These are phyloP conservation scores for Echinosophora koreensis DNA, from an alignment of 306 rosid species.

Conservation along the genomic window DNA sequence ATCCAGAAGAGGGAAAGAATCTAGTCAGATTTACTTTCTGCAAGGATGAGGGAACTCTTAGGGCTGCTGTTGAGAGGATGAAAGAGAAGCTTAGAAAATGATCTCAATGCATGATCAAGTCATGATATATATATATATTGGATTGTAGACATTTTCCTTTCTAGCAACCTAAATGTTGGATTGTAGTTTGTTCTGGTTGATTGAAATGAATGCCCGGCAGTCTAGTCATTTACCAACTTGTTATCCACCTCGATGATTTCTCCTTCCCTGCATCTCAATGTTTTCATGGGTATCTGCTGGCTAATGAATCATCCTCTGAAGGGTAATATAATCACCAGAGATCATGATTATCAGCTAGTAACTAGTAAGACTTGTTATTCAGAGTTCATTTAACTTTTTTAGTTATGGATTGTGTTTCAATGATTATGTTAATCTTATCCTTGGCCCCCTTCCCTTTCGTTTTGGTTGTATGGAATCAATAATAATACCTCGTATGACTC, in stretches of 20 bases:
- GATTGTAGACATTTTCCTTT: conserved; percentile 62
- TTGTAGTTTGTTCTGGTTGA: conserved; percentile 27
- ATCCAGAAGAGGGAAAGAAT: conserved; percentile 96
- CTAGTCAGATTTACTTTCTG: conserved; percentile 88
- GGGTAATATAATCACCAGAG: conserved; percentile 27
- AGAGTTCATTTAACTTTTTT: conserved; percentile 10
- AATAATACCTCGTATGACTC: background rate
- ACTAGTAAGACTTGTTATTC: background rate
- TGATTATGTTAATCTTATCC: conserved; percentile 17
- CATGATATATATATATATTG: conserved; percentile 27
- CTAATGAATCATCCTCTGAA: conserved; percentile 30
- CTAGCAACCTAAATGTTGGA: conserved; percentile 43
- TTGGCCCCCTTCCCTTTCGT: background rate
- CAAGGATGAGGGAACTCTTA: conserved; percentile 89
- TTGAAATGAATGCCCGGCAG: conserved; percentile 26
- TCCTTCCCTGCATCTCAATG: background rate
- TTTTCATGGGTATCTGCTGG: conserved; percentile 8
- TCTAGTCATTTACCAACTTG: conserved; percentile 27
- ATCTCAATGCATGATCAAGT: conserved; percentile 44
- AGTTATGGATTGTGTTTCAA: conserved; percentile 13
- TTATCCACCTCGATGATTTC: conserved; percentile 29
- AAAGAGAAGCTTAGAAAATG: conserved; percentile 76
- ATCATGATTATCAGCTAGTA: conserved; percentile 5
- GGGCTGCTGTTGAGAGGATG: conserved; percentile 91
- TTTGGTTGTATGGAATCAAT: conserved; percentile 38